Evolutionary conservation across 768 basidiomycete species (phyloP).

Genomic region (Pisolithus sp.): DNA sequence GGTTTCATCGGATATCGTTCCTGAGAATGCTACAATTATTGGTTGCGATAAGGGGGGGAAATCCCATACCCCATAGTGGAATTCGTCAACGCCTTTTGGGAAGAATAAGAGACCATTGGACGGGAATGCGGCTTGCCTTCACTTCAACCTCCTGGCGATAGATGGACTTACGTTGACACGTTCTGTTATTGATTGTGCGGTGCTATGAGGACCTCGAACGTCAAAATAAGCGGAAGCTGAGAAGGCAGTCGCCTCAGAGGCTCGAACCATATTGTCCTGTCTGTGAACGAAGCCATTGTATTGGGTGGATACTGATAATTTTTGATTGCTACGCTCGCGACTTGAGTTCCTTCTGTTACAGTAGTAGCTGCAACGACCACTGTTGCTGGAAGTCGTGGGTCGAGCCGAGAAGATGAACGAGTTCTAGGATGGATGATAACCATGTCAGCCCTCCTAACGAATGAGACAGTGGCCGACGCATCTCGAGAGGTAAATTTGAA

Average conservation of each 20-base stretch:
- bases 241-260: slow-evolving; percentile 47
- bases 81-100: slow-evolving; percentile 87
- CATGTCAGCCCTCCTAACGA: too few relatives aligned
- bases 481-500: slow-evolving; percentile 11
- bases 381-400: too few relatives aligned
- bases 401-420: too few relatives aligned
- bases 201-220: slow-evolving; percentile 64
- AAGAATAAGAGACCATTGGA: slow-evolving; percentile 92
- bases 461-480: too few relatives aligned
- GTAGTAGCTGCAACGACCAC: too few relatives aligned
- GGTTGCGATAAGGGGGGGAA: neutral
- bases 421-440: too few relatives aligned
- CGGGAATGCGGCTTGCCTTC: slow-evolving; percentile 33
- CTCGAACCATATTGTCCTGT: slow-evolving; percentile 30
- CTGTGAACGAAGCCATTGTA: neutral
- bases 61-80: slow-evolving; percentile 86
- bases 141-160: slow-evolving; percentile 11
- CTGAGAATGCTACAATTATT: slow-evolving; percentile 34
- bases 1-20: slow-evolving; percentile 99
- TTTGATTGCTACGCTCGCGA: neutral
- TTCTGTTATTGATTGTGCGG: slow-evolving; percentile 75
- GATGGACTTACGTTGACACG: slow-evolving; percentile 56
- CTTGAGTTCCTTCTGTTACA: too few relatives aligned
- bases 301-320: too few relatives aligned
- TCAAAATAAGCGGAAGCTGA: slow-evolving; percentile 70